phyloP scores from a whole-genome alignment of 257 asterid species.

The Agastache rugosa region DNA sequence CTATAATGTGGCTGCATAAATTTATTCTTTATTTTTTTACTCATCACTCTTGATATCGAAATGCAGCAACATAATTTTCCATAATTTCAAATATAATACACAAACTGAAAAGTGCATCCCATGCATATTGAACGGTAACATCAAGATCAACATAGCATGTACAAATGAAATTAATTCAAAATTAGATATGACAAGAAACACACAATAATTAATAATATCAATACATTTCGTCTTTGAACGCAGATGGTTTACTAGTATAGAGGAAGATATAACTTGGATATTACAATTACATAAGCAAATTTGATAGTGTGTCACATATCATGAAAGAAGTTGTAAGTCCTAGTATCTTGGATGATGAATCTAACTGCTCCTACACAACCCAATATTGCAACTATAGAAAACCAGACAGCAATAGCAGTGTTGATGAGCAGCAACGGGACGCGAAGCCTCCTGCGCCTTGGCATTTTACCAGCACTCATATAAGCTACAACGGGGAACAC shows the following conservation, averaged over 20 bases:
- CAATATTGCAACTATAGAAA: slow-evolving; percentile 58
- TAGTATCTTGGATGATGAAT: slow-evolving; percentile 49
- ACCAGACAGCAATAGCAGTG: slow-evolving; percentile 52
- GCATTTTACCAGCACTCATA: slow-evolving; percentile 55
- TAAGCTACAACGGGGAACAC: slow-evolving; percentile 63
- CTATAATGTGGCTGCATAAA: too few relatives aligned
- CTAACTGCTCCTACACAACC: slow-evolving; percentile 65
- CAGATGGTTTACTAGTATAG: not conserved
- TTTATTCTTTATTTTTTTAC: too few relatives aligned
- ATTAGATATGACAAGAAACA: too few relatives aligned
- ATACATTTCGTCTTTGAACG: not conserved
- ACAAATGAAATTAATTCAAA: too few relatives aligned
- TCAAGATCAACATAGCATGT: too few relatives aligned
- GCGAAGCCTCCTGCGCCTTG: slow-evolving; percentile 34
- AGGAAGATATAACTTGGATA: not conserved
- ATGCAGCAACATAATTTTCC: too few relatives aligned
- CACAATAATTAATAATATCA: too few relatives aligned
- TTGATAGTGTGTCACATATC: slow-evolving; percentile 45
- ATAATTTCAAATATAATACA: too few relatives aligned
- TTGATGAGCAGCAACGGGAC: slow-evolving; percentile 41
- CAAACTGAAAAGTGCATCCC: too few relatives aligned
- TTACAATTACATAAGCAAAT: not conserved
- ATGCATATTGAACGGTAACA: too few relatives aligned
- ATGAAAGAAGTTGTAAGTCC: slow-evolving; percentile 55
- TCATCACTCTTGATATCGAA: too few relatives aligned